Evolutionary conservation across 2,329 filamentous ascomycete genomes (phyloP), one percentile per base, ranked within the genome.

Genomic region (Botrytis elliptica): DNA sequence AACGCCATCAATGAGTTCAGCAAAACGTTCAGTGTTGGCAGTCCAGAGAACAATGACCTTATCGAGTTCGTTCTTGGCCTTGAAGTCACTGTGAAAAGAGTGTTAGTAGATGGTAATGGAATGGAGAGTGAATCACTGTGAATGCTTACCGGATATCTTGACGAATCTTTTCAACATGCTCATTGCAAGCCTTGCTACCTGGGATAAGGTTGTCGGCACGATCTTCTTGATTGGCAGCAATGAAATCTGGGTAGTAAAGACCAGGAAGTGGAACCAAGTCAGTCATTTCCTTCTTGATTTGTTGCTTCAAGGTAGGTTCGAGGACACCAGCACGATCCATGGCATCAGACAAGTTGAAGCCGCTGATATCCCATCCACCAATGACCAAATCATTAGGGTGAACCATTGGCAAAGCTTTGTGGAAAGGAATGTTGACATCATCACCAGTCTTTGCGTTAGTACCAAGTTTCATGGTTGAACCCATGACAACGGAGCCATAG

Each of bases 191-290:
- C 86, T 96, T 97, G 84, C 87, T 88, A 70, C 96, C 96, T 76
- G 92, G 85, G 67, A 98, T 84, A 76, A 97, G 81, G 81, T 99
- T 98, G 85, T 99, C 94, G 77, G 95, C 96, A 81, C 96, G 93
- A 81, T 95, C 94, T 84, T 96, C 95, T 86, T 99, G 96, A 86
- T 99, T 99, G 82, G 96, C 93, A 78, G 96, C 96, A 81, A 99
- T 99, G 87, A 99, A 99, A 85, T 98, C 96, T 1, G 96, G 96
- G 84, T 99, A 99, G 89, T 99, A 99, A 85, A 98, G 92, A 84
- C 93, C 95, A 38, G 94, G 95, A 76, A 98, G 89, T 44, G 96
- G 96, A 79, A 91, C 91, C 90, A 98, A 93, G 79, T 87, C 86
- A 75, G 90, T 86, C 94, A 98, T 95, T 85, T 98, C 93, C 88